Conservation (phyloP, 1,139 yeast genomes). For the Petasospora fabianii region DNA sequence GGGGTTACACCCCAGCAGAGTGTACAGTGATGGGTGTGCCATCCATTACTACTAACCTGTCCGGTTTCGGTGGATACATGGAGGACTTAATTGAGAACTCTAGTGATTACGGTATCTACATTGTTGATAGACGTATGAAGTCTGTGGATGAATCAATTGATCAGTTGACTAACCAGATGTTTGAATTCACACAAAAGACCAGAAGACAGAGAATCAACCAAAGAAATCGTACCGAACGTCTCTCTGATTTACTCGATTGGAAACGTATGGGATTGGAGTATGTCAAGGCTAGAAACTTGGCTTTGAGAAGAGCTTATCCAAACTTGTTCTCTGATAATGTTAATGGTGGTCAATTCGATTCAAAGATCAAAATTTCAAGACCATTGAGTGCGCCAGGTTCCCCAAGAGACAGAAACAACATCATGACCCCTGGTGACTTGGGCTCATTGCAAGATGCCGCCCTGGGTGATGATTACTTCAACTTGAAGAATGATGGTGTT, state of each 20-base stretch:
- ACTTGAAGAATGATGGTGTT: slow-evolving; percentile 52
- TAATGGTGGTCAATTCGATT: slow-evolving; percentile 28
- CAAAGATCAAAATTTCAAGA: slow-evolving; percentile 70
- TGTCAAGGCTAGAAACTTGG: slow-evolving; percentile 89
- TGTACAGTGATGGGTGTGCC: slow-evolving; percentile 99
- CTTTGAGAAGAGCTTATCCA: slow-evolving; percentile 92
- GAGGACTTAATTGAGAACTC: slow-evolving; percentile 95
- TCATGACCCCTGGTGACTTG: slow-evolving; percentile 96
- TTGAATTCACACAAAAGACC: slow-evolving; percentile 80
- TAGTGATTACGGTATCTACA: slow-evolving; percentile 93
- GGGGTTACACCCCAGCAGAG: slow-evolving; percentile 99
- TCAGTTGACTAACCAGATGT: slow-evolving; percentile 88
- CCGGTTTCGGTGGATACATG: slow-evolving; percentile 99
- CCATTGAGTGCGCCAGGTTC: slow-evolving; percentile 97
- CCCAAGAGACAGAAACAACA: slow-evolving; percentile 65
- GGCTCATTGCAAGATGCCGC: slow-evolving; percentile 94
- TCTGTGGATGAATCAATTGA: slow-evolving; percentile 92
- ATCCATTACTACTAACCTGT: slow-evolving; percentile 92
- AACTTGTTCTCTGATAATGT: slow-evolving; percentile 58
- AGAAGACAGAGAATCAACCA: slow-evolving; percentile 97
- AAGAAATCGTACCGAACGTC: slow-evolving; percentile 93
- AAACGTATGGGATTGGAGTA: slow-evolving; percentile 97
- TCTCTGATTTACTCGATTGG: slow-evolving; percentile 94
- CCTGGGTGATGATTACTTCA: slow-evolving; percentile 83
- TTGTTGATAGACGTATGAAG: slow-evolving; percentile 92